These are phyloP conservation scores for Cystobasidiaceae sp. DNA, from an alignment of 1,284 basidiomycete genomes.

Conservation along the genomic window DNA sequence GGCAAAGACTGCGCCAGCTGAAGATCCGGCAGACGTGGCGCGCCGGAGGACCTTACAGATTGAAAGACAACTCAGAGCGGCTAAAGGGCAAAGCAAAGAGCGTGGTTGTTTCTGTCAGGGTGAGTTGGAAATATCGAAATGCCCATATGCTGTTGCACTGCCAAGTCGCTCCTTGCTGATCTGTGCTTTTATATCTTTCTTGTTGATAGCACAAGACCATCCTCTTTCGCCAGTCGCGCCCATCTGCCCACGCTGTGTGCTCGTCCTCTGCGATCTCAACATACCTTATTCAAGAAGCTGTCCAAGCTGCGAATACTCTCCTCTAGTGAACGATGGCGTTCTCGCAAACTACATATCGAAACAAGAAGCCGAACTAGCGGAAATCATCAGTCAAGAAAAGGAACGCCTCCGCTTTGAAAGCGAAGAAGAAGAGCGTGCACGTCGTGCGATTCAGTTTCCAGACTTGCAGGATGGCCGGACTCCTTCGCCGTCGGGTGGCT, in stretches of 20 bases:
- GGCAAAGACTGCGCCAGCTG: constrained; percentile 6
- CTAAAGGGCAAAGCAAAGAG: constrained; percentile 13
- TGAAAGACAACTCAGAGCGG: constrained; percentile 1
- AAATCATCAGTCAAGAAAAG: constrained; percentile 24
- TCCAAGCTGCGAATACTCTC: constrained; percentile 46
- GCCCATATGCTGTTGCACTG: no score
- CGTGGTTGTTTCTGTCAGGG: constrained; percentile 50
- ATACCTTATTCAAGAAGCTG: constrained; percentile 46
- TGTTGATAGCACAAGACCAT: constrained; percentile 49
- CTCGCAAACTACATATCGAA: constrained; percentile 16
- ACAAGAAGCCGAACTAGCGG: constrained; percentile 3
- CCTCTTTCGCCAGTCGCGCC: constrained; percentile 47
- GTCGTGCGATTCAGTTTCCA: constrained; percentile 35
- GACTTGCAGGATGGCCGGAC: constrained; percentile 11
- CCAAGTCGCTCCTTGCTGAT: not conserved
- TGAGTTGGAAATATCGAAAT: constrained; percentile 39
- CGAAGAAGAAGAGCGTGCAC: constrained; percentile 31
- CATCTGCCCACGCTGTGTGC: constrained; percentile 47
- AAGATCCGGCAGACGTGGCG: not conserved
- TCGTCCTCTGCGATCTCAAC: constrained; percentile 48
- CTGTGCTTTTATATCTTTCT: not conserved
- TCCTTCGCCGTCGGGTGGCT: not conserved
- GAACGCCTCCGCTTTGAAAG: not conserved
- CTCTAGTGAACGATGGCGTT: constrained; percentile 33
- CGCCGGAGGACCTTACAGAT: constrained; percentile 7